Base-by-base conservation (phyloP, 192 early-diverging fungal genomes). In the Gorgonomyces haynaldii region DNA sequence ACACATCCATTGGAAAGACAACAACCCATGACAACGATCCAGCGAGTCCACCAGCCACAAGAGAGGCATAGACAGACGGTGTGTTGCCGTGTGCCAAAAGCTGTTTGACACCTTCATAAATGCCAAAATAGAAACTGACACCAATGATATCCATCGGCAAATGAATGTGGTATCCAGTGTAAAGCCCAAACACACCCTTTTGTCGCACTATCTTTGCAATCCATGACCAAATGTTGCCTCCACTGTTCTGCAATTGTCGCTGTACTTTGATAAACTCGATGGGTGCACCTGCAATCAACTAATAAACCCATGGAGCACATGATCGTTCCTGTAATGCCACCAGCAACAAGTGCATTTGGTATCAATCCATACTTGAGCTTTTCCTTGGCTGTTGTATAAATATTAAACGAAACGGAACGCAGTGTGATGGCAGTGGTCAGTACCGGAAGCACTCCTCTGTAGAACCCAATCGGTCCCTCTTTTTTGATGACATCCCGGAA, bases 331-430 rank as follows among this genome's bases (percentile, higher is more conserved):
- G 34, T 37, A 13, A 37, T 23, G 4, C 39, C 40, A 23, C 51
- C 35, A 34, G 45, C 24, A 20, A 47, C 9, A 3, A 10, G 25
- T 31, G 46, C 27, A 16, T 37, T 45, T 10, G 23, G 56, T 38
- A 50, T 39, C 31, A 67, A 28, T 22, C 30, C 19, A 4, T 29
- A 45, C 16, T 19, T 39, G 32, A 85, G 65, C 30, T 68, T 53
- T 9, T 50, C 59, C 60, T 90, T 86, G 29, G 71, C 69, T 12
- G 65, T 50, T 47, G 88, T 85, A 64, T 94, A 98, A 6, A 90
- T 75, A 1, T 88, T 82, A 58, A 92, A 96, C 9, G 90, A 86
- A n/a, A 94, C 61, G 0, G 84, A 85, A 45, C 93, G 89, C 34
- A 91, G 81, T 8, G 85, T 74, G 7, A 87, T 86, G 15, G 88